A percentile compares a stretch with the other conserved stretches of the same genome.
These are phyloP conservation scores for Hemisphaericaspora nanyangensis DNA, from an alignment of 805 yeast genomes.

Conservation along the genomic window DNA sequence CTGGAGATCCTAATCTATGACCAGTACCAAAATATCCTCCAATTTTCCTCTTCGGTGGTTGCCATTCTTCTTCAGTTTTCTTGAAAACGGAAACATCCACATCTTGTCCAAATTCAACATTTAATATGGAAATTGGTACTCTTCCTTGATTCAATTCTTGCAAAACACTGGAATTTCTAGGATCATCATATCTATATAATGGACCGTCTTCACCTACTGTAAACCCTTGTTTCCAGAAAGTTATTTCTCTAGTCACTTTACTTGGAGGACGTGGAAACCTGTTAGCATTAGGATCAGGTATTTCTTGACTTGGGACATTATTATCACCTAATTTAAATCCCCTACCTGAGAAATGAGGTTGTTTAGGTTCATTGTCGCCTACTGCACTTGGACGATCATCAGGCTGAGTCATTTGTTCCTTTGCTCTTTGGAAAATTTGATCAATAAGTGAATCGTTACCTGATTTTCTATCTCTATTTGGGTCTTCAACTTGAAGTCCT, in stretches of 20 bases:
- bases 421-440: constrained; percentile 64
- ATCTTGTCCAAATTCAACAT: constrained; percentile 86
- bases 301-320: constrained; percentile 31
- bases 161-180: constrained; percentile 74
- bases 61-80: constrained; percentile 76
- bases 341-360: constrained; percentile 42
- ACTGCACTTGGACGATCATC: constrained; percentile 33
- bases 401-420: constrained; percentile 40
- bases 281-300: constrained; percentile 45
- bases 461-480: constrained; percentile 41
- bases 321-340: constrained; percentile 53
- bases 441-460: constrained; percentile 48
- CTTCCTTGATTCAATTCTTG: constrained; percentile 82
- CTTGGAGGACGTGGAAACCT: constrained; percentile 50
- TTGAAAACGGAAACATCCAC: constrained; percentile 87
- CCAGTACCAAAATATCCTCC: constrained; percentile 81
- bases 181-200: constrained; percentile 85
- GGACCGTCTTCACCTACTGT: constrained; percentile 84
- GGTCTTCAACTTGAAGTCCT: constrained; percentile 76
- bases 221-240: constrained; percentile 96
- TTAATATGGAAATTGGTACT: constrained; percentile 80
- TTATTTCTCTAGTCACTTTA: constrained; percentile 74
- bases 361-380: constrained; percentile 17
- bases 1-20: constrained; percentile 83
- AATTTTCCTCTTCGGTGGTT: constrained; percentile 55